Evolutionary conservation across 495 filamentous ascomycete species (phyloP).

Genomic region (Tuber magnatum): DNA sequence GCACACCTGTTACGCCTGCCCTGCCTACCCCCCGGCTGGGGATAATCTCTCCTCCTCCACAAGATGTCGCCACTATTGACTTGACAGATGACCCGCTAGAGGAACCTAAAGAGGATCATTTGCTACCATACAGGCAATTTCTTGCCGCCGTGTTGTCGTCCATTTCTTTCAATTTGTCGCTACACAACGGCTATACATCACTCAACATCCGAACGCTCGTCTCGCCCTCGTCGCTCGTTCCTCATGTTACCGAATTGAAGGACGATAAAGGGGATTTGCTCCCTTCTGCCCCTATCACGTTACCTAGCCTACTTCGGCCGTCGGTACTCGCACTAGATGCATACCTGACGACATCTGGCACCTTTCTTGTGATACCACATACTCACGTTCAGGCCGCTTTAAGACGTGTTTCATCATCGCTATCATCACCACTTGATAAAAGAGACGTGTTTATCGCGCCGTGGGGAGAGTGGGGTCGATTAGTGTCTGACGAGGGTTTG

Average conservation of each 20-base stretch:
- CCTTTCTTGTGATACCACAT: constrained; percentile 34
- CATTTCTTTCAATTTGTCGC: constrained; percentile 31
- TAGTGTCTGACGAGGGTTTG: constrained; percentile 17
- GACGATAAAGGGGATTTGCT: constrained; percentile 18
- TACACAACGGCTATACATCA: constrained; percentile 33
- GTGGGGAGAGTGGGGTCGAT: constrained; percentile 39
- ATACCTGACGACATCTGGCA: constrained; percentile 36
- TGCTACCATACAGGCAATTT: constrained; percentile 24
- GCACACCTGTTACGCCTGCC: constrained; percentile 21
- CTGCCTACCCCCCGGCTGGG: constrained; percentile 20
- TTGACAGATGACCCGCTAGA: constrained; percentile 36
- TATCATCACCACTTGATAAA: constrained; percentile 3
- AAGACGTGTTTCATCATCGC: constrained; percentile 19
- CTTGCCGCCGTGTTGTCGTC: constrained; percentile 31
- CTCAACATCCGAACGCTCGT: constrained; percentile 38
- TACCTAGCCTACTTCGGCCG: constrained; percentile 30
- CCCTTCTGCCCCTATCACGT: constrained; percentile 21
- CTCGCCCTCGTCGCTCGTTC: constrained; percentile 27
- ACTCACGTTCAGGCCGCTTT: constrained; percentile 34
- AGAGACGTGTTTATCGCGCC: constrained; percentile 41
- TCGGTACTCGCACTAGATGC: constrained; percentile 33
- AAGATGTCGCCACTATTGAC: constrained; percentile 27
- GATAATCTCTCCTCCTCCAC: constrained; percentile 26
- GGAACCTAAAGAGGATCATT: constrained; percentile 16
- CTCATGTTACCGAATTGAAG: constrained; percentile 6